Evolutionary conservation across 1,284 basidiomycete species (phyloP), one percentile per base, ranked within the genome.

Genomic region (Microbotryum lychnidis-dioicae): DNA sequence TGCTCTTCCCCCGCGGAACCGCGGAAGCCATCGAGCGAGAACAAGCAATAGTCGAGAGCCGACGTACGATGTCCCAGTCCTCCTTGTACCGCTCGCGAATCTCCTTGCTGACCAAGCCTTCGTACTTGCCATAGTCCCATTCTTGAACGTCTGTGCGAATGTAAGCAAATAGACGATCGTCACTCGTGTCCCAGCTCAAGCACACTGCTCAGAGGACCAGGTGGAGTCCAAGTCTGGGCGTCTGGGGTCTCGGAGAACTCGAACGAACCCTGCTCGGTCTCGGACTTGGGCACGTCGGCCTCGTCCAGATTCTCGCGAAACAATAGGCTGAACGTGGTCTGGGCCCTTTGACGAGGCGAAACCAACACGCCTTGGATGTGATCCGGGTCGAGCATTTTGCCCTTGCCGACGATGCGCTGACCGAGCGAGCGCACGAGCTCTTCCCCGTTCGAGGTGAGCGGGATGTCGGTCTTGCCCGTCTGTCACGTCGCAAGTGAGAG

Each of bases 71-170:
- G 42, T 50, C 50, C 53, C 59, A 56, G 18, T 44, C 47, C 18
- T n/a, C 14, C 5, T 44, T 33, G 9, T 67, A 70, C 25, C 53
- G 23, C 21, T 80, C 49, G 49, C 57, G 53, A 20, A 61, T n/a
- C 54, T 69, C 64, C 33, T 27, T 44, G 21, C 59, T 60, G 18
- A 67, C 64, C 50, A 91, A 81, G 14, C 91, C 91, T 74, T 96
- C 91, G 72, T 90, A 94, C 12, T 88, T 82, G 29, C 91, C 90
- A 73, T 93, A 93, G 71, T 92, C 87, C 89, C 91, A 93, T 75
- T 93, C 78, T n/a, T 71, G 72, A 20, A 77, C 74, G 48, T 75
- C 74, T 51, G 74, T 70, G 45, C 73, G 23, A 23, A 70, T 2
- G 75, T 74, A 66, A 59, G 8, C 31, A 1, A 59, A 42, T 5